Evolutionary conservation across 2,329 filamentous ascomycete species (phyloP).

Genomic region (Eurotiales sp.): DNA sequence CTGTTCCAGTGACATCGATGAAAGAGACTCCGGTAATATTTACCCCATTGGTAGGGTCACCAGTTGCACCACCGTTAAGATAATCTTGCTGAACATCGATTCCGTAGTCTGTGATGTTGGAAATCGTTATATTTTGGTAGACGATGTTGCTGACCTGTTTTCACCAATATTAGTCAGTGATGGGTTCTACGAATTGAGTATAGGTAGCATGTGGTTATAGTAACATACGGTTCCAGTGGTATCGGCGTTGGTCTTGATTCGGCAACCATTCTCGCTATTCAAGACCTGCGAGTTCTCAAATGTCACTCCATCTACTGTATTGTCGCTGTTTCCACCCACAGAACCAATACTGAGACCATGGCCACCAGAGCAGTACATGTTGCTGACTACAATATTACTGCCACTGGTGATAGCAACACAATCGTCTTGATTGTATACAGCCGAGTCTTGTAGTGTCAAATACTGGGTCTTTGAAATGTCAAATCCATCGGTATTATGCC

Average conservation of each 20-base stretch:
- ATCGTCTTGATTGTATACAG: slow-evolving; percentile 59
- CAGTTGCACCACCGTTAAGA: slow-evolving; percentile 44
- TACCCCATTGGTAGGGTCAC: slow-evolving; percentile 37
- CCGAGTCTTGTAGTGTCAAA: slow-evolving; percentile 51
- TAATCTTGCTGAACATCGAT: slow-evolving; percentile 54
- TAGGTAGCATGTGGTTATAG: background rate
- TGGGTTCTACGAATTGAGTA: background rate
- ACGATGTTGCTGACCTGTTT: slow-evolving; percentile 32
- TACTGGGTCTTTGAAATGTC: slow-evolving; percentile 50
- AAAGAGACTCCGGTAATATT: slow-evolving; percentile 33
- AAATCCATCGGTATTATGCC: slow-evolving; percentile 58
- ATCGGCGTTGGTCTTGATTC: background rate
- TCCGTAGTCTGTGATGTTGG: slow-evolving; percentile 46
- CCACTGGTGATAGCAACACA: slow-evolving; percentile 44
- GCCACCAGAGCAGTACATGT: slow-evolving; percentile 48
- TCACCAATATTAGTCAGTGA: background rate
- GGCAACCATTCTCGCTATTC: slow-evolving; percentile 46
- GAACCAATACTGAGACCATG: slow-evolving; percentile 59
- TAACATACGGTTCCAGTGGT: background rate
- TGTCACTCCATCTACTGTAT: slow-evolving; percentile 52
- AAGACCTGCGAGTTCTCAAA: slow-evolving; percentile 48
- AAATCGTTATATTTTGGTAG: slow-evolving; percentile 46
- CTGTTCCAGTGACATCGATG: slow-evolving; percentile 34
- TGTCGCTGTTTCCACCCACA: slow-evolving; percentile 55
- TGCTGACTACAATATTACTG: slow-evolving; percentile 36